phyloP scores from a whole-genome alignment of 768 basidiomycete species.

The Collybia sordida region DNA sequence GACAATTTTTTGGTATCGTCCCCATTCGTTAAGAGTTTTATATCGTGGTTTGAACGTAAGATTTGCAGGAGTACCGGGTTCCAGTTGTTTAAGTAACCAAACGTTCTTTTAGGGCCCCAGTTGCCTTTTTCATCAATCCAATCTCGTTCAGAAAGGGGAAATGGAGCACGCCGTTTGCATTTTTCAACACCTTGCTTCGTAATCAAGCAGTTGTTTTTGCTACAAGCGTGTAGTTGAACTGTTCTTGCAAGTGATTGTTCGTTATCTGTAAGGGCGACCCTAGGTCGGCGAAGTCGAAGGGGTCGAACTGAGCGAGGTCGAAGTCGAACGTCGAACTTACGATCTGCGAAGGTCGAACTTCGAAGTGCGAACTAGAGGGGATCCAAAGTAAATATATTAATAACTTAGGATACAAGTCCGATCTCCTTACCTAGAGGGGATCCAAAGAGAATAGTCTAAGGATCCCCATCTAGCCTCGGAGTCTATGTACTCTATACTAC shows the following conservation, averaged over 20 bases:
- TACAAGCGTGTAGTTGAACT: constrained; percentile 31
- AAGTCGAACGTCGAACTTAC: no score
- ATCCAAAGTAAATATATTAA: no score
- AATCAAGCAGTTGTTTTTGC: constrained; percentile 19
- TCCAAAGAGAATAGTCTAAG: no score
- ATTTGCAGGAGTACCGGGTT: constrained; percentile 21
- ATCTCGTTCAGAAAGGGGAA: constrained; percentile 11
- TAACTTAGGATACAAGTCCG: no score
- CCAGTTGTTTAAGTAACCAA: constrained; percentile 25
- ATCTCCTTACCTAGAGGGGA: no score
- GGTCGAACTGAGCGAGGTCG: no score
- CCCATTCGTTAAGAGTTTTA: constrained; percentile 34
- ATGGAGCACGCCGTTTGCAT: constrained; percentile 35
- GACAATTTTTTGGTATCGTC: constrained; percentile 29
- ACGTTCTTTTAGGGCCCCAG: constrained; percentile 24
- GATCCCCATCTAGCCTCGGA: no score
- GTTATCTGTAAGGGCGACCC: no score
- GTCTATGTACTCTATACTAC: no score
- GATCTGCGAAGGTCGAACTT: no score
- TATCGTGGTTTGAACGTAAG: constrained; percentile 38
- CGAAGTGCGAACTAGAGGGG: no score
- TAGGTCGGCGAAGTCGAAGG: no score
- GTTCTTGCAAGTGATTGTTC: constrained; percentile 23
- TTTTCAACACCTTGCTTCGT: constrained; percentile 14
- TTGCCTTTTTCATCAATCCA: constrained; percentile 19